Base-by-base conservation (phyloP, 2,329 filamentous ascomycete species). In the Boeremia lycopersici region DNA sequence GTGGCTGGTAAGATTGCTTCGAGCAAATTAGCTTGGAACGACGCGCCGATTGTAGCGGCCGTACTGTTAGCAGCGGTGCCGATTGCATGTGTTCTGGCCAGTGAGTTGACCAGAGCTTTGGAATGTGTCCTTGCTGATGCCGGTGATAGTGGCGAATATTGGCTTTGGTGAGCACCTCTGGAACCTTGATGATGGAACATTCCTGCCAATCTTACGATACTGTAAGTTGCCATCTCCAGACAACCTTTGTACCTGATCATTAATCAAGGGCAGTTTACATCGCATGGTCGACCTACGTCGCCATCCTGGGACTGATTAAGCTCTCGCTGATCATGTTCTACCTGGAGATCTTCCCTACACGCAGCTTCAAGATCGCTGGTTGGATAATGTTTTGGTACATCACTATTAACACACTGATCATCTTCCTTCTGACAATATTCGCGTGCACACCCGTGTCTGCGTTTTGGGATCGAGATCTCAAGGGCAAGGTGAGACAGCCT, bases 391-490 rank as follows among this genome's bases (percentile, higher is more conserved):
- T 69, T 6, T 53, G 35, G 1, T 60, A 48, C n/a, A 62, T 70
- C 7, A 39, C 56, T n/a, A 38, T 62, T 31, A 65, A 56, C 31
- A 60, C 56, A 4, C 11, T 60, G 4, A 30, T 57, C 1, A 60
- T 68, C 9, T 60, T 64, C 33, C 47, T 69, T 35, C 25, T 67
- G 15, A 64, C 62, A 0, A 48, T 69, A 26, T 65, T 70, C 35
- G 51, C 54, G 2, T 71, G 68, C 54, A 61, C 34, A 1, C 67
- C 68, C 4, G 51, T 69, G 2, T 29, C 45, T 1, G 59, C 60
- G 3, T 71, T 65, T 34, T 70, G 69, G 69, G 52, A 70, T 39
- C 60, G 67, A 7, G 62, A 68, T 28, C 43, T 59, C 15, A 58
- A 54, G 9, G 67, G 60, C 17, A 62, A 59, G 33, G 19, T 36